Conservation (phyloP, 1,284 basidiomycete species). For the Ganoderma lingzhi region DNA sequence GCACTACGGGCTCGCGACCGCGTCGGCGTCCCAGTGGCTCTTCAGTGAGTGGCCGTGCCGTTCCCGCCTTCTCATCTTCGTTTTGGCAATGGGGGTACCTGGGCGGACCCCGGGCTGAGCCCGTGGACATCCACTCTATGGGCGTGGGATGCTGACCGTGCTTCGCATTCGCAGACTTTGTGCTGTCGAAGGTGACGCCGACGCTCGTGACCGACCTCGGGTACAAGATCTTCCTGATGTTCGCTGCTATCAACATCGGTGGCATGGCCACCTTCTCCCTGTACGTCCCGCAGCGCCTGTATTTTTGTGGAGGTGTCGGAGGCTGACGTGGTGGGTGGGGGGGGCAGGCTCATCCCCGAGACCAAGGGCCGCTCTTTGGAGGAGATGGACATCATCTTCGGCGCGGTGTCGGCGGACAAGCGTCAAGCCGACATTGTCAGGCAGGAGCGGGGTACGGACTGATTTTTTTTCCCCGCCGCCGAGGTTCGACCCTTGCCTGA, state of each 20-base stretch:
- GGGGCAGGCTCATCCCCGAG: constrained; percentile 70
- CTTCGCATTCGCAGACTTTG: constrained; percentile 64
- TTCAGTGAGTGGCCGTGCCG: constrained; percentile 61
- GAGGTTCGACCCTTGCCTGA: constrained; percentile 43
- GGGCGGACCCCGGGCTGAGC: background rate
- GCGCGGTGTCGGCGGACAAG: constrained; percentile 64
- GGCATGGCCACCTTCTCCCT: constrained; percentile 46
- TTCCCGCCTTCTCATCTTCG: constrained; percentile 45
- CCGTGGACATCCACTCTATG: background rate
- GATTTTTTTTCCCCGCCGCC: constrained; percentile 73
- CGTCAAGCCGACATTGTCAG: constrained; percentile 62
- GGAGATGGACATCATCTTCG: constrained; percentile 87
- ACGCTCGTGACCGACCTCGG: constrained; percentile 65
- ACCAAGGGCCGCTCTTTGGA: constrained; percentile 79
- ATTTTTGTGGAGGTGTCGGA: background rate
- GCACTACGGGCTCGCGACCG: constrained; percentile 78
- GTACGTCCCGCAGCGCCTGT: constrained; percentile 29
- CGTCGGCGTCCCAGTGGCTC: constrained; percentile 80
- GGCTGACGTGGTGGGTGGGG: background rate
- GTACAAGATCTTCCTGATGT: constrained; percentile 77
- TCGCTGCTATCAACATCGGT: constrained; percentile 65
- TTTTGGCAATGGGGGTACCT: constrained; percentile 40
- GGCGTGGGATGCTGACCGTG: background rate
- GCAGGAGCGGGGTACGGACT: constrained; percentile 53
- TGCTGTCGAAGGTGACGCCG: constrained; percentile 77